Evolutionary conservation across 352 stramenopile species (phyloP), one percentile per base, ranked within the genome.

Genomic region (Phytopythium aichiense): DNA sequence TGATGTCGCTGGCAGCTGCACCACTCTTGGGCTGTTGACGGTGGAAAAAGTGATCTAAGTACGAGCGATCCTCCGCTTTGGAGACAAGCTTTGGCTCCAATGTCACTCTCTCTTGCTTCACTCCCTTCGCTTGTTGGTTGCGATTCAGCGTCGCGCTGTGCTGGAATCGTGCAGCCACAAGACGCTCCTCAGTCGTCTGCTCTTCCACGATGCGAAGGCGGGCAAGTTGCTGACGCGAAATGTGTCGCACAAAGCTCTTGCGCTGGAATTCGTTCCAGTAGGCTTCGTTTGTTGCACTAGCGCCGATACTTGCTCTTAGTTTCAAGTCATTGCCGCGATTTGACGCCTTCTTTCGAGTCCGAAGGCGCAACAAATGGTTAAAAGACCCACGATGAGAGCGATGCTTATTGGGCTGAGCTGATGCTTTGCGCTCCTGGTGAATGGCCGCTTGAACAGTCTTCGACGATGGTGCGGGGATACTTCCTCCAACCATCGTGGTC

Each of bases 171-270:
- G 68, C 60, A 7, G 64, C 63, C 11, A 68, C 66, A 18, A 68
- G 55, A 12, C 74, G 68, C 23, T 71, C 42, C 20, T 73, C 53
- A 0, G 62, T 50, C 0, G 67, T 55, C 38, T 64, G 53, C 22
- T 70, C 63, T 33, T 83, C 68, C 23, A 71, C 40, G 6, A 55
- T 31, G 16, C 60, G 61, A 18, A 60, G 37, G 16, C 78, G 66
- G 0, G 82, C 81, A 28, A 74, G 69, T 3, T 68, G 67, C 68
- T 92, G 79, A 2, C 80, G 74, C 23, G 60, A 67, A 8, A 92
- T 82, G 54, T 92, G 82, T 18, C 69, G 70, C 30, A 79, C 64
- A 37, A 88, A 77, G 23, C 77, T 88, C 54, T 77, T 76, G 59
- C 55, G 76, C 49, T 89, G 82, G 50, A 83, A 78, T 25, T 75